These are phyloP conservation scores for Starmerella etchellsii DNA, from an alignment of 805 yeast genomes.

Conservation along the genomic window DNA sequence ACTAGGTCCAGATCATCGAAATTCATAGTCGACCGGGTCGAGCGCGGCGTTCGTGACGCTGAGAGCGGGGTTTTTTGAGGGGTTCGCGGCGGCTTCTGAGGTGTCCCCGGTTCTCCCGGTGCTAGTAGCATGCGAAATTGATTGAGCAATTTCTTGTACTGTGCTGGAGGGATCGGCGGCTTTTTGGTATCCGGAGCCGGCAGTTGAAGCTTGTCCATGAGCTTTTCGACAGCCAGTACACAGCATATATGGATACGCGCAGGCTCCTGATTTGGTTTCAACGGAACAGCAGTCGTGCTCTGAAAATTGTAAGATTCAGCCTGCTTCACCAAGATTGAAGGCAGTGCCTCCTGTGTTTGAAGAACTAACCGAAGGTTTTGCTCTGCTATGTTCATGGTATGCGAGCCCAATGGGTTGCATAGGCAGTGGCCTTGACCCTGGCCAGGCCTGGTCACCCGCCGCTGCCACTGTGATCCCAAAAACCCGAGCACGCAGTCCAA, in stretches of 20 bases:
- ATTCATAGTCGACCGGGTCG: not conserved
- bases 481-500: too few species aligned
- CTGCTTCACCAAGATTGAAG: constrained; percentile 4
- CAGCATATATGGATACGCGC: constrained; percentile 21
- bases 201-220: constrained; percentile 3
- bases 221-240: constrained; percentile 17
- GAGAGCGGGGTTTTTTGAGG: not conserved
- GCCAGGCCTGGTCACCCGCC: too few species aligned
- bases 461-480: too few species aligned
- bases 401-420: too few species aligned
- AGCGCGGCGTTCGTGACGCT: not conserved
- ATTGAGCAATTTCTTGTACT: constrained; percentile 10
- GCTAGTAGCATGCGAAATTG: constrained; percentile 12
- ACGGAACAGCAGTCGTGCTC: constrained; percentile 14
- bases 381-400: constrained; percentile 4
- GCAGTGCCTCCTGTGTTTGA: constrained; percentile 6
- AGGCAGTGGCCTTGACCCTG: too few species aligned
- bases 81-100: not conserved
- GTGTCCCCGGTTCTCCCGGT: not conserved
- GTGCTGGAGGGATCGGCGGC: constrained; percentile 20
- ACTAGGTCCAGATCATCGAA: constrained; percentile 2
- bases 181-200: constrained; percentile 8
- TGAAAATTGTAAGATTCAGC: constrained; percentile 12
- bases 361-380: constrained; percentile 6
- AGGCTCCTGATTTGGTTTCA: constrained; percentile 20